Conservation (phyloP, 306 rosid species). For the Lathyrus tuberosus region DNA sequence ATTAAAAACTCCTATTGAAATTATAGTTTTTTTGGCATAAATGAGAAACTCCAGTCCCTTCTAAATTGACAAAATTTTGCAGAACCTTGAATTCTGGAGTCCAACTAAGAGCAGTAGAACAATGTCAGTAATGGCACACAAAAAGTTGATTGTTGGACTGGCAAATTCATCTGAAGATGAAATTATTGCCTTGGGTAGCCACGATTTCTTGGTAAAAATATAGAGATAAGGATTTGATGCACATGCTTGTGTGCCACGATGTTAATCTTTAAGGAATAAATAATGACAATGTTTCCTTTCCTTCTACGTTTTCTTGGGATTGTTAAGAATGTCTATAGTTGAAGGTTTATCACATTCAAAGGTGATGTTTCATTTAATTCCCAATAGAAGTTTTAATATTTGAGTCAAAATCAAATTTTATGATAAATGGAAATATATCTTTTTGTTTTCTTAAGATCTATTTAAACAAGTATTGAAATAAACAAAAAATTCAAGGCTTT, state of each 20-base stretch:
- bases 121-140: conserved; percentile 52
- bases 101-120: conserved; percentile 44
- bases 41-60: conserved; percentile 22
- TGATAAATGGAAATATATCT: too few species aligned
- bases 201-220: conserved; percentile 58
- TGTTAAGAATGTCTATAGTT: conserved; percentile 12
- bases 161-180: conserved; percentile 44
- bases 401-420: too few species aligned
- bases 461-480: too few species aligned
- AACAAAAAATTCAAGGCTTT: too few species aligned
- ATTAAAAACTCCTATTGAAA: background rate
- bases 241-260: background rate
- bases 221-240: conserved; percentile 54
- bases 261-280: conserved; percentile 10
- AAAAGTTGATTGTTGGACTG: conserved; percentile 51
- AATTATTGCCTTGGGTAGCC: conserved; percentile 64
- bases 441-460: too few species aligned
- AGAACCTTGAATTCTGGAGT: conserved; percentile 58
- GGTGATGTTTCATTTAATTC: too few species aligned
- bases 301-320: conserved; percentile 16
- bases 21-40: background rate
- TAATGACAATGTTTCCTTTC: conserved; percentile 14
- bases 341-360: too few species aligned
- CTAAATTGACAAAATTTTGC: conserved; percentile 27
- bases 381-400: too few species aligned